These are phyloP conservation scores for Phoma herbarum DNA, from an alignment of 2,329 filamentous ascomycete species.

Conservation along the genomic window DNA sequence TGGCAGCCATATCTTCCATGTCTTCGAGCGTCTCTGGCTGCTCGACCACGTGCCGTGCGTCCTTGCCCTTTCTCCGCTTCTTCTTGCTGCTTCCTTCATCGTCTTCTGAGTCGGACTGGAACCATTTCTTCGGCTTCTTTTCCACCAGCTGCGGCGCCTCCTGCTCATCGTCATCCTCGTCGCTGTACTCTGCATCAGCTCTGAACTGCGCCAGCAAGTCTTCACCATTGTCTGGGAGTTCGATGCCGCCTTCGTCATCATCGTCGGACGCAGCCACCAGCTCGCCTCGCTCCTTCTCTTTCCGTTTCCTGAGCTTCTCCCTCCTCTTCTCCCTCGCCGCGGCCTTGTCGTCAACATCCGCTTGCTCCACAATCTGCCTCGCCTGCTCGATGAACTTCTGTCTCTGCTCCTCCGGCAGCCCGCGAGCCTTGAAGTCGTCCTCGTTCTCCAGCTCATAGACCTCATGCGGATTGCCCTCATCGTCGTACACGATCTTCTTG, in stretches of 20 bases:
- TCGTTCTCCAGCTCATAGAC: constrained; percentile 90
- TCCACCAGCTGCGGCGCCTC: constrained; percentile 56
- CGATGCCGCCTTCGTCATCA: constrained; percentile 37
- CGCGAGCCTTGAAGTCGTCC: constrained; percentile 77
- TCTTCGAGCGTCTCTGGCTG: constrained; percentile 83
- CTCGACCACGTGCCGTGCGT: constrained; percentile 62
- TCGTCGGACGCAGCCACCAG: constrained; percentile 46
- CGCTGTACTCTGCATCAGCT: constrained; percentile 52
- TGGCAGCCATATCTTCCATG: constrained; percentile 78
- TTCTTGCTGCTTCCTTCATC: constrained; percentile 53
- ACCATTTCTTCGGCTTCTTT: constrained; percentile 82
- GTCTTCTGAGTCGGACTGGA: constrained; percentile 71
- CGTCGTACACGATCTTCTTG: constrained; percentile 88
- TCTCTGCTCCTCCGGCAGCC: constrained; percentile 78
- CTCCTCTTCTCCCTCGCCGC: constrained; percentile 78
- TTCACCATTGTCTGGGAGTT: constrained; percentile 44
- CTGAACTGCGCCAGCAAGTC: constrained; percentile 56
- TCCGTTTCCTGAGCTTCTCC: constrained; percentile 78
- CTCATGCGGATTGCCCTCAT: constrained; percentile 84
- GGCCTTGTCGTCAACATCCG: constrained; percentile 84
- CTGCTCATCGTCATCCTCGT: constrained; percentile 54
- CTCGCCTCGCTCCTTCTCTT: constrained; percentile 67
- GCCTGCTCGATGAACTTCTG: constrained; percentile 81
- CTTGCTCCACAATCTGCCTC: constrained; percentile 72
- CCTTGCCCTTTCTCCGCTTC: constrained; percentile 61